Evolutionary conservation across 2,329 filamentous ascomycete species (phyloP).

Genomic region (Escovopsis weberi): DNA sequence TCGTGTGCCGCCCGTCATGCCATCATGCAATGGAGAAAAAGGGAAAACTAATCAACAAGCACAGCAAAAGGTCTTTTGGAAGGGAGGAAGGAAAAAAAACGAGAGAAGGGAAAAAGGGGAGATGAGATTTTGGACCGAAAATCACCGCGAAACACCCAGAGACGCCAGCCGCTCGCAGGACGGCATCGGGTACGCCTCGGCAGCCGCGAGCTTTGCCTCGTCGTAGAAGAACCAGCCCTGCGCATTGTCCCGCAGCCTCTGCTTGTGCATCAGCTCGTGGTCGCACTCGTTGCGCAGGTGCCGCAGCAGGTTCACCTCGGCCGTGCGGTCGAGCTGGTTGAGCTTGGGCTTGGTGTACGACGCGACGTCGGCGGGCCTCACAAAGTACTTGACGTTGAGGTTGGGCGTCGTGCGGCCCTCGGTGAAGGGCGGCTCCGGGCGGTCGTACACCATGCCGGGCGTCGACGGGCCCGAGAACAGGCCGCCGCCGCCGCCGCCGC

Average conservation of each 20-base stretch:
- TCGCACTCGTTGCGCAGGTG: constrained; percentile 59
- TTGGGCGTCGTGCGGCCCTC: constrained; percentile 55
- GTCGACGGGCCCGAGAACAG: constrained; percentile 23
- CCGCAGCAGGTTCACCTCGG: constrained; percentile 59
- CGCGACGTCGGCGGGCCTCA: constrained; percentile 64
- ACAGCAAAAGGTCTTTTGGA: neutral
- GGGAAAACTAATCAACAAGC: no score
- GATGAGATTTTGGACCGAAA: neutral
- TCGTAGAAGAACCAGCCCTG: constrained; percentile 82
- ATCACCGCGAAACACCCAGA: constrained; percentile 19
- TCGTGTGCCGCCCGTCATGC: no score
- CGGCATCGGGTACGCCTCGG: constrained; percentile 37
- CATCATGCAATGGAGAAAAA: no score
- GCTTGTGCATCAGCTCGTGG: constrained; percentile 49
- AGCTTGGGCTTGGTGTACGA: constrained; percentile 57
- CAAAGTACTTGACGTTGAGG: constrained; percentile 67
- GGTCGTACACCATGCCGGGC: constrained; percentile 65
- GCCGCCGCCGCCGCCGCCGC: constrained; percentile 8
- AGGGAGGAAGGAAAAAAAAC: neutral
- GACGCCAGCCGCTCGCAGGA: constrained; percentile 37
- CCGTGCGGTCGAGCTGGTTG: constrained; percentile 57
- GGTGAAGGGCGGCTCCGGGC: constrained; percentile 55
- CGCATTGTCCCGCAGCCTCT: constrained; percentile 59
- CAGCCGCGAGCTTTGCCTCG: constrained; percentile 60
- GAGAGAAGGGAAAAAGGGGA: no score